Conservation (phyloP, 768 basidiomycete species). For the Candolleomyces eurysporus region DNA sequence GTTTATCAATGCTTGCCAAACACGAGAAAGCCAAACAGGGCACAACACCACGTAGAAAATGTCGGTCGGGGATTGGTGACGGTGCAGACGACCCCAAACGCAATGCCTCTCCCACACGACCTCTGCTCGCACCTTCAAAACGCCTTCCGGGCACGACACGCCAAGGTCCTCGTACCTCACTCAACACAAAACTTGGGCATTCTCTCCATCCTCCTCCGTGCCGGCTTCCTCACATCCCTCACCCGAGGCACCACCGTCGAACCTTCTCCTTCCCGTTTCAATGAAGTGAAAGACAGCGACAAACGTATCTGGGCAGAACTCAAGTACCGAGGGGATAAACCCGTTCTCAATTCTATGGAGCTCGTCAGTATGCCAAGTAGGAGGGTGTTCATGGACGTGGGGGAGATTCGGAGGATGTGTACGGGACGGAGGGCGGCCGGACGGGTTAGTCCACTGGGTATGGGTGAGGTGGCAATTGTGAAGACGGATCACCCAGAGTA, state of each 20-base stretch:
- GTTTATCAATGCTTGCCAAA: too few species aligned
- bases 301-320: conserved; percentile 90
- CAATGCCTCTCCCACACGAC: conserved; percentile 68
- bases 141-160: conserved; percentile 85
- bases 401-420: conserved; percentile 76
- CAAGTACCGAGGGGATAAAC: conserved; percentile 89
- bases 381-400: conserved; percentile 68
- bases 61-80: too few species aligned
- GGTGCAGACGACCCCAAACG: too few species aligned
- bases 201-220: conserved; percentile 85
- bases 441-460: conserved; percentile 76
- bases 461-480: conserved; percentile 93
- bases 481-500: conserved; percentile 66
- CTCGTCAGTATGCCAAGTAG: conserved; percentile 85
- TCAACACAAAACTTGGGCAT: conserved; percentile 90
- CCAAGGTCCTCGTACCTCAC: conserved; percentile 73
- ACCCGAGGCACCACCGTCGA: conserved; percentile 71
- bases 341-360: conserved; percentile 76
- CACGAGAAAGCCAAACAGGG: too few species aligned
- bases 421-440: conserved; percentile 74
- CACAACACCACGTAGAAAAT: too few species aligned
- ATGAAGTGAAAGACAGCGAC: conserved; percentile 55
- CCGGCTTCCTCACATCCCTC: conserved; percentile 82
- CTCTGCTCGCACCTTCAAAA: conserved; percentile 92
- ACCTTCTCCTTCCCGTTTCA: conserved; percentile 66